phyloP scores from a whole-genome alignment of 495 filamentous ascomycete species.

The Aspergillus baeticus region DNA sequence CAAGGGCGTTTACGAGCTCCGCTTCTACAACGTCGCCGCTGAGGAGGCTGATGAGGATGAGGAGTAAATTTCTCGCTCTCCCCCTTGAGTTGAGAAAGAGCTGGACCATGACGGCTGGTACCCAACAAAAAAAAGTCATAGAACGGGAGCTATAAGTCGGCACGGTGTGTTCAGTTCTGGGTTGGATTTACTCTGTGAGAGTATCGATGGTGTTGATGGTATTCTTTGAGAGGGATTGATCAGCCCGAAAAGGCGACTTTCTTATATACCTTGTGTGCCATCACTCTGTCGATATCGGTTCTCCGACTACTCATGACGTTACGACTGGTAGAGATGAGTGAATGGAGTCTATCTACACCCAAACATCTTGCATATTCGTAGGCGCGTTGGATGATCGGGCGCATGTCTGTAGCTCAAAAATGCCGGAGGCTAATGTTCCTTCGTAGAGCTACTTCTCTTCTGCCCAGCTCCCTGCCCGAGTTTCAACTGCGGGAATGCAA shows the following conservation, averaged over 20 bases:
- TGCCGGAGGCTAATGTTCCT: neutral
- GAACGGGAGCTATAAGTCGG: neutral
- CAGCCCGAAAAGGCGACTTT: slow-evolving; percentile 20
- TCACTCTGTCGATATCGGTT: neutral
- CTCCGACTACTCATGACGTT: slow-evolving; percentile 31
- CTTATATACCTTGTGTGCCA: slow-evolving; percentile 1
- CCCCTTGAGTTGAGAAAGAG: neutral
- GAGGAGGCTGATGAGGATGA: slow-evolving; percentile 97
- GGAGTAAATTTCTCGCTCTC: slow-evolving; percentile 62
- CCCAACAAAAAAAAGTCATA: slow-evolving; percentile 1
- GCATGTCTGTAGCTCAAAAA: too few relatives aligned
- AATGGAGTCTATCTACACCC: slow-evolving; percentile 20
- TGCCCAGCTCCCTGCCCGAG: slow-evolving; percentile 24
- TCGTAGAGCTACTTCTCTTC: slow-evolving; percentile 21
- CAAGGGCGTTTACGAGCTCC: slow-evolving; percentile 97
- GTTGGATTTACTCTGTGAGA: neutral
- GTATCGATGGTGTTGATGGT: neutral
- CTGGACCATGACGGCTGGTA: neutral
- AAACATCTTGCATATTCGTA: neutral
- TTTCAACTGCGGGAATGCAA: slow-evolving; percentile 1
- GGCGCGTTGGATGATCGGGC: neutral
- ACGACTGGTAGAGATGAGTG: slow-evolving; percentile 32
- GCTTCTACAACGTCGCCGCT: slow-evolving; percentile 99
- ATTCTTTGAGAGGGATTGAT: neutral
- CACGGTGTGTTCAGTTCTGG: neutral